Evolutionary conservation across 805 yeast genomes (phyloP).

Genomic region (Barnettozyma salicaria): DNA sequence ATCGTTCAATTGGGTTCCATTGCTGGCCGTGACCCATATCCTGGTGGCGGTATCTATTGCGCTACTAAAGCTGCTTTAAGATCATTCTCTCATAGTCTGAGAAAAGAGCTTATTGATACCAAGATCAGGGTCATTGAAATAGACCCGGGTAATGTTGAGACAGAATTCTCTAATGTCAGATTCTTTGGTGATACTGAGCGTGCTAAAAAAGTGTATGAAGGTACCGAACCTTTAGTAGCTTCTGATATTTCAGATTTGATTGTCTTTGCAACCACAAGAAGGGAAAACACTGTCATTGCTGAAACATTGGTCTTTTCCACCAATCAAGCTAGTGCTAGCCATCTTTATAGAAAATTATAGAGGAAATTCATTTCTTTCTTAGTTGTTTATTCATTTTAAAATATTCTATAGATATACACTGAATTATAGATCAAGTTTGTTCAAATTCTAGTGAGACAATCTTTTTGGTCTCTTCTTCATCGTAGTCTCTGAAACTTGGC

Average conservation of each 20-base stretch:
- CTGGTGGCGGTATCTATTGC: conserved; percentile 75
- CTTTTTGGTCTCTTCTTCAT: conserved; percentile 1
- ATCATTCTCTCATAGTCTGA: conserved; percentile 60
- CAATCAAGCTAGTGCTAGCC: conserved; percentile 76
- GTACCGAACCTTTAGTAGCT: conserved; percentile 52
- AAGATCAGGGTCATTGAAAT: conserved; percentile 59
- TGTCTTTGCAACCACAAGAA: conserved; percentile 49
- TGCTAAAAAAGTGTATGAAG: conserved; percentile 51
- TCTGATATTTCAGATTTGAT: conserved; percentile 55
- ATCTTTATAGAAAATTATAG: conserved; percentile 41
- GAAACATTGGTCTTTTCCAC: conserved; percentile 79
- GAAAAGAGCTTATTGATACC: conserved; percentile 70
- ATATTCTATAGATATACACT: neutral
- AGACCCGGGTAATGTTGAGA: conserved; percentile 66
- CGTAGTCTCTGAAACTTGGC: conserved; percentile 7
- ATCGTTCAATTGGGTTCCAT: conserved; percentile 71
- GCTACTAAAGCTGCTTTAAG: conserved; percentile 73
- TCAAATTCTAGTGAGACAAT: neutral
- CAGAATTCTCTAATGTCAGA: conserved; percentile 57
- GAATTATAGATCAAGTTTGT: neutral
- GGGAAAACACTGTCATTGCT: conserved; percentile 52
- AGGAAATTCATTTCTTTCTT: no score
- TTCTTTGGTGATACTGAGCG: conserved; percentile 49
- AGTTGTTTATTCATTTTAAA: no score
- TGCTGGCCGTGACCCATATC: conserved; percentile 80